A percentile compares a stretch with the other conserved stretches of the same genome.
Evolutionary conservation across 2,329 filamentous ascomycete species (phyloP).

Genomic region (Botrytis medusae): DNA sequence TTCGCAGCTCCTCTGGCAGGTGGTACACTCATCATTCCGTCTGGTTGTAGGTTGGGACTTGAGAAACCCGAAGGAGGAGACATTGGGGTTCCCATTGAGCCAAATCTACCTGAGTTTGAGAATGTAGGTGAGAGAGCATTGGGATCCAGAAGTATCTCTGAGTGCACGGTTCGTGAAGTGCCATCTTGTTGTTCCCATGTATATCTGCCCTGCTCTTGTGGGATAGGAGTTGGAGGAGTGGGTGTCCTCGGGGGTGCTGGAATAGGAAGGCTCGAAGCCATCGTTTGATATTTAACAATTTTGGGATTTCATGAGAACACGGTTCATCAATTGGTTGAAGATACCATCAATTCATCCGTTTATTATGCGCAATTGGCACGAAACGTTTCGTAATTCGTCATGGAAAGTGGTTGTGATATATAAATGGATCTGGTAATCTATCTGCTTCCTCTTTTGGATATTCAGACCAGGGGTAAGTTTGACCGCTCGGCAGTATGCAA

Average conservation of each 20-base stretch:
- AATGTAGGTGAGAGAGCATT: constrained; percentile 48
- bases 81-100: constrained; percentile 40
- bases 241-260: constrained; percentile 62
- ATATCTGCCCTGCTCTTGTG: constrained; percentile 40
- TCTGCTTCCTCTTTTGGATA: constrained; percentile 15
- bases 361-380: not conserved
- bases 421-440: constrained; percentile 22
- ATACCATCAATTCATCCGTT: constrained; percentile 4
- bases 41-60: constrained; percentile 28
- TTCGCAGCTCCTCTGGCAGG: constrained; percentile 46
- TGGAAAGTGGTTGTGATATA: constrained; percentile 19
- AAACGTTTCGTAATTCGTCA: constrained; percentile 14
- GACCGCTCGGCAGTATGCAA: not conserved
- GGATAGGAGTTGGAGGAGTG: constrained; percentile 56
- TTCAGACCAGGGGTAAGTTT: not conserved
- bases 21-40: constrained; percentile 38
- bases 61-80: constrained; percentile 31
- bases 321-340: constrained; percentile 6
- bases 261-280: constrained; percentile 59
- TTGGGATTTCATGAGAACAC: constrained; percentile 13
- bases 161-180: constrained; percentile 30
- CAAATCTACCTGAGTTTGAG: constrained; percentile 34
- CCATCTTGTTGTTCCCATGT: constrained; percentile 22
- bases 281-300: constrained; percentile 37
- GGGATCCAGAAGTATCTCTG: constrained; percentile 43